These are phyloP conservation scores for Incumbomyces delicatus DNA, from an alignment of 2,329 filamentous ascomycete genomes.

Conservation along the genomic window DNA sequence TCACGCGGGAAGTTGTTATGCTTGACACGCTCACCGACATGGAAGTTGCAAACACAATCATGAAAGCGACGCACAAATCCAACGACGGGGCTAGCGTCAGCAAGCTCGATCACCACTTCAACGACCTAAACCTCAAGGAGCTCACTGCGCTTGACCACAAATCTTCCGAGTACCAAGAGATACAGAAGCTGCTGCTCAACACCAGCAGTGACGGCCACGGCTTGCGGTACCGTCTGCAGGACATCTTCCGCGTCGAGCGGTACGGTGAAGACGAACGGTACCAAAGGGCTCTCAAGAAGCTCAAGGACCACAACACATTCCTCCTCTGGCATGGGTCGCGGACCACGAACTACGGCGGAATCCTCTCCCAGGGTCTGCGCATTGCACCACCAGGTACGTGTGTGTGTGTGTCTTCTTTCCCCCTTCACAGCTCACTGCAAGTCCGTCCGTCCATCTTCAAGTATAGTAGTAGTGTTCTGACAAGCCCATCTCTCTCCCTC, in stretches of 20 bases:
- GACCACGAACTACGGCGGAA: constrained; percentile 75
- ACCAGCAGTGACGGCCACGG: constrained; percentile 60
- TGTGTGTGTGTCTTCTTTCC: too few species aligned
- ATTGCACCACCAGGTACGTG: constrained; percentile 60
- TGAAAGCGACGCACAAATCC: constrained; percentile 53
- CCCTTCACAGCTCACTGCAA: not conserved
- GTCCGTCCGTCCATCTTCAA: too few species aligned
- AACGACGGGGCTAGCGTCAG: constrained; percentile 46
- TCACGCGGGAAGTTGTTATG: constrained; percentile 70
- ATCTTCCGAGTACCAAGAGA: constrained; percentile 54
- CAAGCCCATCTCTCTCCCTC: too few species aligned
- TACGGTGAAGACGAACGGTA: constrained; percentile 65
- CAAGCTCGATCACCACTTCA: constrained; percentile 61
- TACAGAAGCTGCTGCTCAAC: constrained; percentile 57
- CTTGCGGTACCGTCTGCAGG: constrained; percentile 45
- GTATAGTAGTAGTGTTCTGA: too few species aligned
- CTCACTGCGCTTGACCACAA: constrained; percentile 58
- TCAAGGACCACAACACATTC: constrained; percentile 53
- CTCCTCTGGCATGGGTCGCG: constrained; percentile 84
- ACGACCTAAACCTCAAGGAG: constrained; percentile 61
- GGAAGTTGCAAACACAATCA: constrained; percentile 65
- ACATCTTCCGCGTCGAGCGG: constrained; percentile 77
- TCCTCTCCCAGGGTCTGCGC: constrained; percentile 76
- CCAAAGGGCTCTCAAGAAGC: constrained; percentile 41
- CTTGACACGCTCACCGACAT: constrained; percentile 75